Evolutionary conservation across 2,329 filamentous ascomycete species (phyloP), one percentile per base, ranked within the genome.

Genomic region (Tympanopsis confertula): DNA sequence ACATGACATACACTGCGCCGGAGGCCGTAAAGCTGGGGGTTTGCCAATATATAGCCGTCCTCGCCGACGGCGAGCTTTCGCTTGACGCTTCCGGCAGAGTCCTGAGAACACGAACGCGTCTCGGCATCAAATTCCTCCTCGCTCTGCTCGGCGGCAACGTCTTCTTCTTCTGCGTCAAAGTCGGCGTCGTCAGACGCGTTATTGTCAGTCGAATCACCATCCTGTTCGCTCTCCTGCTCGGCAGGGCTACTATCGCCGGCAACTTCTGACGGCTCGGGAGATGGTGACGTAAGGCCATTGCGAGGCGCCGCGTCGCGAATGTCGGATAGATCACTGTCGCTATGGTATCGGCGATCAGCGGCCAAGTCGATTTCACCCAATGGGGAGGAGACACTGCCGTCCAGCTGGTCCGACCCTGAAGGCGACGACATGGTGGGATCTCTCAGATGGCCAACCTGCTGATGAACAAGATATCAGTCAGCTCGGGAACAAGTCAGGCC

Each of bases 1-100:
- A 44, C 40, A 44, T 44, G 37, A 61, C 82, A 44, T 79, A 91
- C 88, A 66, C 91, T 98, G 64, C 91, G 77, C 49, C 91, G 78
- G 47, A 98, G 69, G 35, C 91, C 91, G 65, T 96, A 98, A 5
- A 98, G 69, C 61, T 94, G 87, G 33, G 91, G 91, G 52, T 98
- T 94, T 53, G 86, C 83, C 50, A 81, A 74, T 50, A 96, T 94
- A 53, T 79, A 88, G 35, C 87, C 80, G 41, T 91, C 82, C 49
- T 91, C 84, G 37, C 81, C 78, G 26, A 74, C 55, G 53, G 69
- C 57, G 46, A 69, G 60, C 62, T 85, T 82, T 61, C 87, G 82
- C 68, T 94, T 94, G 43, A 69, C 61, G 36, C 71, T 73, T 53
- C 77, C 71, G 44, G 70, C 71, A 32, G 81, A 84, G 50, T 80